Conservation (phyloP, 176 grass and related monocot species). For the Secale cereale region DNA sequence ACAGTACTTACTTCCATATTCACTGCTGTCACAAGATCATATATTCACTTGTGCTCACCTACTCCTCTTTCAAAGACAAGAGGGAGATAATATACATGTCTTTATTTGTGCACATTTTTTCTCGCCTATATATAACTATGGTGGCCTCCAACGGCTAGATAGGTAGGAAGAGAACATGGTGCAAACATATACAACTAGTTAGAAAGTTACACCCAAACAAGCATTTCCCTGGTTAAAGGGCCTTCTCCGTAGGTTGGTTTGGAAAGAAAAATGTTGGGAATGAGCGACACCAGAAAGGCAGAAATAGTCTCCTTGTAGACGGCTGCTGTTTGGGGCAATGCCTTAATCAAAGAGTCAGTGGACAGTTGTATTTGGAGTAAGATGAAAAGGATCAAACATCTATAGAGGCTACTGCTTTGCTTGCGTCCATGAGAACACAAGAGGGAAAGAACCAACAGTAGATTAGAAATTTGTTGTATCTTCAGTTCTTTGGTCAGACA, state of each 20-base stretch:
- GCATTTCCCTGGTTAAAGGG: not conserved
- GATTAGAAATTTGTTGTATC: not conserved
- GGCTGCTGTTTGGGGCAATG: not conserved
- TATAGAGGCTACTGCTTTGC: not conserved
- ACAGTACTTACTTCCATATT: too few species aligned
- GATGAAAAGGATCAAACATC: too few species aligned
- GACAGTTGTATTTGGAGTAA: not conserved
- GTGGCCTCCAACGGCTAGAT: too few species aligned
- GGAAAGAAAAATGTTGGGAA: not conserved
- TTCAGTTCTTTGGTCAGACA: not conserved
- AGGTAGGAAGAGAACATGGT: not conserved
- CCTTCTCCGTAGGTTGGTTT: not conserved
- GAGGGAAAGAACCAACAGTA: not conserved
- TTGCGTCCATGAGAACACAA: not conserved
- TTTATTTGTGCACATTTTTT: too few species aligned
- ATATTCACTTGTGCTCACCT: too few species aligned
- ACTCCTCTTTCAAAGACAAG: too few species aligned
- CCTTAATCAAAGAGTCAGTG: not conserved
- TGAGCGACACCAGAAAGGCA: not conserved
- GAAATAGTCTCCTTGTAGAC: not conserved
- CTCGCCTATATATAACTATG: too few species aligned
- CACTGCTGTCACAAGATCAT: too few species aligned
- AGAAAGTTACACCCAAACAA: not conserved
- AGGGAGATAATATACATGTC: too few species aligned
- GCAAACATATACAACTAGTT: not conserved